Evolutionary conservation across 805 yeast species (phyloP), one percentile per base, ranked within the genome.

Genomic region (Pichia scutulata): DNA sequence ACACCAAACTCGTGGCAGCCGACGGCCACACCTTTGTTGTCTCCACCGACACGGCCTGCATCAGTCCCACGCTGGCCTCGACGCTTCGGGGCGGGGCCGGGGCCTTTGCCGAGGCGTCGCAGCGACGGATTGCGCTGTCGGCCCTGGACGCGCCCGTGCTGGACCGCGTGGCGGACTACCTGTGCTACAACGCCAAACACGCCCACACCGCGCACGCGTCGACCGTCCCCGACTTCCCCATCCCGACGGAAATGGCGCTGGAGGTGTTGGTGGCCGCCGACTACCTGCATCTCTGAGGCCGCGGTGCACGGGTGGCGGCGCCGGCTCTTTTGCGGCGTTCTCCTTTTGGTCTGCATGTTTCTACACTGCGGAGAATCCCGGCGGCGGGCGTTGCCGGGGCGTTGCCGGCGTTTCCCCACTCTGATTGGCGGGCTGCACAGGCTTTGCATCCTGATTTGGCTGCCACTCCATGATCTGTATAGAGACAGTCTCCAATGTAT

Each of bases 201-300:
- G 78, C 74, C 19, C 5, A n/a, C 37, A 12, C 8, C 37, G 37
- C 2, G 19, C 13, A 33, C 37, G 37, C 37, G 19, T 16, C 37
- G 37, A n/a, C 54, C 80, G 78, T 46, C 76, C 96, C 96, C 0
- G 93, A 86, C 49, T 93, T 93, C 66, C 85, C 86, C 37, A 80
- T 93, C 2, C 97, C 98, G 1, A 90, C 97, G 0, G 97, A 89
- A 57, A 77, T 92, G 80, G 96, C 98, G 0, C 70, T 92, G 54
- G 98, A 93, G 63, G 70, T 92, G 57, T 68, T 93, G 43, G 92
- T 93, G 37, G 96, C 96, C 24, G 96, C 98, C 2, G 99, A 93
- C 63, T 92, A 80, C 63, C 69, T 89, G 58, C 92, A 87, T 58
- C 82, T 81, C 41, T 79, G 53, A 53, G n/a, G 1, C 4, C 6